Conservation (phyloP, 805 yeast species). For the Yarrowia sp. region DNA sequence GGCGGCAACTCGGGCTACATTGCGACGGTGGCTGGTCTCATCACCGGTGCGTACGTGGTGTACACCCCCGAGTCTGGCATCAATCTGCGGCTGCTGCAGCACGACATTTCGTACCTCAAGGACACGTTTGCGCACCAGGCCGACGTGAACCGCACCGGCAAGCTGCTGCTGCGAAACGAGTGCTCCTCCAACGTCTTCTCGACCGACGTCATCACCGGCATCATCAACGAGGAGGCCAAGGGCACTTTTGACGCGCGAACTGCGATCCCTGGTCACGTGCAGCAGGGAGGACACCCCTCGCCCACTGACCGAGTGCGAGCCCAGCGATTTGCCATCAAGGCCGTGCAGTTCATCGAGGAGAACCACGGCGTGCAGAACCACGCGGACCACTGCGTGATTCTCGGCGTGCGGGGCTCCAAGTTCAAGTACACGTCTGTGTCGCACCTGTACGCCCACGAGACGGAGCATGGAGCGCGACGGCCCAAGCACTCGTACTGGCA, state of each 20-base stretch:
- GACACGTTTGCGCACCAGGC: conserved; percentile 68
- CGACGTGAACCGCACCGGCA: conserved; percentile 82
- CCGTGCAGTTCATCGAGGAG: conserved; percentile 83
- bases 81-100: conserved; percentile 61
- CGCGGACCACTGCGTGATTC: conserved; percentile 52
- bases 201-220: conserved; percentile 77
- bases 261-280: conserved; percentile 97
- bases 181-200: conserved; percentile 79
- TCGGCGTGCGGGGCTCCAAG: conserved; percentile 79
- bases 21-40: conserved; percentile 80
- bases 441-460: conserved; percentile 80
- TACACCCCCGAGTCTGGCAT: conserved; percentile 88
- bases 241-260: conserved; percentile 86
- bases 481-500: conserved; percentile 89
- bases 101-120: conserved; percentile 69
- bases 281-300: conserved; percentile 94
- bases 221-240: conserved; percentile 73
- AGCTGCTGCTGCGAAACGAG: conserved; percentile 79
- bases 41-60: conserved; percentile 87
- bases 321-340: conserved; percentile 83
- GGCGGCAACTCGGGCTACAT: conserved; percentile 96
- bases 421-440: conserved; percentile 71
- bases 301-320: conserved; percentile 92
- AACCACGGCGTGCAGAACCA: conserved; percentile 31
- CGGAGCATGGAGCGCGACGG: conserved; percentile 76